Evolutionary conservation across 208 protist genomes (phyloP).

Genomic region (Trypanosoma vivax): DNA sequence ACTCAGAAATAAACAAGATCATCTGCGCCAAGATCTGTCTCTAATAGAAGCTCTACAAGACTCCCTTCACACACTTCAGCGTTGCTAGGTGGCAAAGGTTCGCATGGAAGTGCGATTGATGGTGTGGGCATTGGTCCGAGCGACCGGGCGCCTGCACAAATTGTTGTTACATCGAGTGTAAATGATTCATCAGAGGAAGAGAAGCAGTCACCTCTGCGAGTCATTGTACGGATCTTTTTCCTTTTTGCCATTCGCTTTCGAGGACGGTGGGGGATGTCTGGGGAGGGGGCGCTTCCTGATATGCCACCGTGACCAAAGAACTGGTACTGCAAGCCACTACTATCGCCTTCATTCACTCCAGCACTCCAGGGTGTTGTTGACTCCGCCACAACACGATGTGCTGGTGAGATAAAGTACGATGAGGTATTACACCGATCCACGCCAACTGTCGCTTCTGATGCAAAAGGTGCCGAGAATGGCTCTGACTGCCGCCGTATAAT

Average conservation of each 20-base stretch:
- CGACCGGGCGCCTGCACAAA: constrained; percentile 43
- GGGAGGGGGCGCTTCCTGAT: not conserved
- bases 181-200: too few relatives aligned
- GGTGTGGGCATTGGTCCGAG: constrained; percentile 40
- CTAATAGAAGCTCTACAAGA: constrained; percentile 48
- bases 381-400: constrained; percentile 68
- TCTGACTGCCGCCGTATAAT: constrained; percentile 19
- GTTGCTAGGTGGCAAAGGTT: constrained; percentile 48
- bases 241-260: too few relatives aligned
- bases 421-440: constrained; percentile 9
- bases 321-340: constrained; percentile 13
- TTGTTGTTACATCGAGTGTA: constrained; percentile 15
- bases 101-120: constrained; percentile 26
- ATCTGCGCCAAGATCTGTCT: constrained; percentile 32
- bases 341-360: not conserved
- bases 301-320: constrained; percentile 64
- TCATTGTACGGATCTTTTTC: too few relatives aligned
- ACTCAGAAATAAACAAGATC: constrained; percentile 6
- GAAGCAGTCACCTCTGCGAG: too few relatives aligned
- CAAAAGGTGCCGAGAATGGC: not conserved
- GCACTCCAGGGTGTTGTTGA: constrained; percentile 29
- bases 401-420: constrained; percentile 71
- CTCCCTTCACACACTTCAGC: constrained; percentile 49
- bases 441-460: not conserved
- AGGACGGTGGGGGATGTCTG: not conserved